Evolutionary conservation across 2,329 filamentous ascomycete species (phyloP), one percentile per base, ranked within the genome.

Genomic region (Tolypocladium amazonense): DNA sequence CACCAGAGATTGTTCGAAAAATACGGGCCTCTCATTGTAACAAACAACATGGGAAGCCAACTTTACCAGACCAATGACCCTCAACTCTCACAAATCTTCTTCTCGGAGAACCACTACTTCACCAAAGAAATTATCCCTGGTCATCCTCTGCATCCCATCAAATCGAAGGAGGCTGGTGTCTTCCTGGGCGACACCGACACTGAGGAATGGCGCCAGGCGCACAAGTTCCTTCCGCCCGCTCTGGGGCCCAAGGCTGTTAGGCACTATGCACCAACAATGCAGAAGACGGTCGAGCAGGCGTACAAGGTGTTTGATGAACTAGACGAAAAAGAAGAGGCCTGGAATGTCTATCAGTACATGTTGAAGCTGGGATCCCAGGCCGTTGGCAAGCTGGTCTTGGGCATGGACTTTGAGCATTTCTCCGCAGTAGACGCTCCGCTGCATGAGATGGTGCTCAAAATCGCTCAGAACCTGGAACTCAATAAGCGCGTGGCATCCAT

Each of bases 181-280:
- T 81, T 81, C 64, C 61, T 78, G 4, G 73, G 76, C 62, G 81
- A 84, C 64, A 83, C 81, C 0, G 74, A 81, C 25, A 79, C 76
- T 0, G 73, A 77, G 20, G 74, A 78, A 59, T 84, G 79, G 79
- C 67, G 69, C 30, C 65, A 77, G 0, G 77, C 79, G 0, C 85
- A 87, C 73, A 87, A 87, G 67, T 87, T 86, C 68, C 64, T 87
- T 0, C 82, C 84, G 0, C 83, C 84, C 0, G 79, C 81, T 0
- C 72, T 87, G 14, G 78, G 78, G 0, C 83, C 83, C 38, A 85
- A 83, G 65, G 84, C 84, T 0, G 82, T 87, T 5, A 74, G 80
- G 0, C 84, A 86, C 64, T 86, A 87, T 62, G 77, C 81, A 0
- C 82, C 83, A 0, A 77, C 75, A 0, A 86, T 87, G 81, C 81